Conservation (phyloP, 805 yeast genomes). For the Metschnikowia reukaufii region DNA sequence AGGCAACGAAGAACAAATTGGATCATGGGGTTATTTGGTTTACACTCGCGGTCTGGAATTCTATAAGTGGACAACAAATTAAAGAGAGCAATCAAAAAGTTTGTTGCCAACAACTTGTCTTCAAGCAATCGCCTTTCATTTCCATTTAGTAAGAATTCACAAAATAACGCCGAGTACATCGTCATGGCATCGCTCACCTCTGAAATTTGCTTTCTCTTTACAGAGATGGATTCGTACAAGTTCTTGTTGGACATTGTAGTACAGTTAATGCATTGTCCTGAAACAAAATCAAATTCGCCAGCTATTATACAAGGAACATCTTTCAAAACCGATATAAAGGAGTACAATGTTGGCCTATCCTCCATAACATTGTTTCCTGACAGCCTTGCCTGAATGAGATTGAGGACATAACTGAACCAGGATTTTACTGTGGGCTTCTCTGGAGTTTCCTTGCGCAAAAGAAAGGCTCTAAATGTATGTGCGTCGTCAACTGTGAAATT, state of each 20-base stretch:
- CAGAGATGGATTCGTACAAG: constrained; percentile 25
- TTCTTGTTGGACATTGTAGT: constrained; percentile 29
- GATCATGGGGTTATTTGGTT: constrained; percentile 30
- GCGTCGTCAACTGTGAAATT: constrained; percentile 10
- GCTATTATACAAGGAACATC: constrained; percentile 43
- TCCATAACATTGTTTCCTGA: constrained; percentile 7
- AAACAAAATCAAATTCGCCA: constrained; percentile 33
- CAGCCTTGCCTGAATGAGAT: constrained; percentile 7
- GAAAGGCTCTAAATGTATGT: constrained; percentile 3
- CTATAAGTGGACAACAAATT: constrained; percentile 53
- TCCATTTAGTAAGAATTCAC: constrained; percentile 19
- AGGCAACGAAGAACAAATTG: constrained; percentile 42
- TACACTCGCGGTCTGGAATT: constrained; percentile 40
- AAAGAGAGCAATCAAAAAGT: constrained; percentile 48
- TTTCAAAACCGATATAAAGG: constrained; percentile 42
- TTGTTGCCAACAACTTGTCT: constrained; percentile 33
- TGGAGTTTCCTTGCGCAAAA: background rate
- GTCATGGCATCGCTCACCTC: constrained; percentile 25
- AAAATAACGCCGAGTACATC: constrained; percentile 27
- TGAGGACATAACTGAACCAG: constrained; percentile 26
- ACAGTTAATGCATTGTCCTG: constrained; percentile 40
- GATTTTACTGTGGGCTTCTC: constrained; percentile 2
- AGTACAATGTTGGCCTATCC: constrained; percentile 19
- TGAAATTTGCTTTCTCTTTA: constrained; percentile 23
- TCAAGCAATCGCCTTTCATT: constrained; percentile 11